Evolutionary conservation across 179 eudicot genomes (phyloP), one percentile per base, ranked within the genome.

Genomic region (Corrigiola litoralis): DNA sequence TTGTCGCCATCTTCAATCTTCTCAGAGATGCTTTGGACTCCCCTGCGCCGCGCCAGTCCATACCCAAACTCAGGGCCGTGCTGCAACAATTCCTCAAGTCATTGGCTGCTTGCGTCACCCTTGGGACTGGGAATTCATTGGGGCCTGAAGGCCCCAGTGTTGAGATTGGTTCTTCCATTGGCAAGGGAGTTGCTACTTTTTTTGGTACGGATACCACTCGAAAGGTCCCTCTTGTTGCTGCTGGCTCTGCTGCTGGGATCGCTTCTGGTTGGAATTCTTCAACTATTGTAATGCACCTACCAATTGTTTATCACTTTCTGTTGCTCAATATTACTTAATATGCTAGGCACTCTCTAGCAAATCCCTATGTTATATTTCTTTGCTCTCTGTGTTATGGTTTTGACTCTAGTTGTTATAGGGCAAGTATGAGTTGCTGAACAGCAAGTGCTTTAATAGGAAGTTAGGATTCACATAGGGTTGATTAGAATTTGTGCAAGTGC

Each of bases 61-160:
- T 63, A 34, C 65, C 71, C 51, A 71, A 65, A 24, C 32, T 80
- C 42, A 84, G 77, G 50, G 80, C 77, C 34, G 81, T 72, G 10
- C 60, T 88, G 56, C 72, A 81, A 63, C 96, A 92, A 68, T 45
- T 94, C 42, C 64, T 94, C 63, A 90, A 81, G 83, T 71, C 96
- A 44, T 6, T 90, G 69, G 94, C 99, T 66, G 99, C 99, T 33
- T 85, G 89, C 58, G 53, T 90, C 60, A 94, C 99, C 65, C 85
- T 94, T 27, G 99, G 97, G 61, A 94, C 99, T 0, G 99, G 99
- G 45, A 94, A 94, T 74, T 88, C 99, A 12, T 70, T 94, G 61
- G 99, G 99, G 12, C 99, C 99, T 5, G 99, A 94, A 83, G 99
- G 99, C 64, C 99, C 99, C 10, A 86, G 99, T 68, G 99, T 94